Evolutionary conservation across 192 early-diverging fungal species (phyloP).

Genomic region (Podila epicladia): DNA sequence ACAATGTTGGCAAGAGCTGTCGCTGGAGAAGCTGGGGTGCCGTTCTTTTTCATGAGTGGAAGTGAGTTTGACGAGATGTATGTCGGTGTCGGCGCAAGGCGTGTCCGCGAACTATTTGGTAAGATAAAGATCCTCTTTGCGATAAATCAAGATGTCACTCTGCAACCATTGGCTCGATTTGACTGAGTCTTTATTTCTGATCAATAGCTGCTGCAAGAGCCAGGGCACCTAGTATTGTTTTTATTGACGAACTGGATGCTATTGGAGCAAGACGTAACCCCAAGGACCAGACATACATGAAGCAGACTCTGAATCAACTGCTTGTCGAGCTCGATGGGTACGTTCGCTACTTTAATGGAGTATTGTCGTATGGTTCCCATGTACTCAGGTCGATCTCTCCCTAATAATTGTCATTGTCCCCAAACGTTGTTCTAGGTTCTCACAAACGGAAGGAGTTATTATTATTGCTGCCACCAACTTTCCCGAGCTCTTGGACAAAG

Average conservation of each 20-base stretch:
- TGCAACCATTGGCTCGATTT: background rate
- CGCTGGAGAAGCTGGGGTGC: constrained; percentile 97
- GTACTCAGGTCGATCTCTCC: background rate
- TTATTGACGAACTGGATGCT: constrained; percentile 99
- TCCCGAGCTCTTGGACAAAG: constrained; percentile 96
- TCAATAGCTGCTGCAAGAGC: constrained; percentile 73
- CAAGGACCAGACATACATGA: constrained; percentile 96
- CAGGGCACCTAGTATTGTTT: constrained; percentile 89
- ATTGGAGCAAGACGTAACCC: constrained; percentile 94
- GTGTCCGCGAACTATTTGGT: constrained; percentile 88
- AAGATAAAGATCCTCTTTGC: constrained; percentile 9
- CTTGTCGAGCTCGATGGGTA: constrained; percentile 98
- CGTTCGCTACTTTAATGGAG: constrained; percentile 9
- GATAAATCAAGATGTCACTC: background rate
- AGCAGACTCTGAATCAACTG: constrained; percentile 98
- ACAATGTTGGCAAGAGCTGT: constrained; percentile 97
- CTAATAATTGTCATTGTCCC: background rate
- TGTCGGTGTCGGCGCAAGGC: constrained; percentile 93
- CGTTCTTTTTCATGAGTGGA: constrained; percentile 99
- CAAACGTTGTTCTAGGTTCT: constrained; percentile 62
- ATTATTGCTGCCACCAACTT: constrained; percentile 99
- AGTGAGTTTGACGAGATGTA: constrained; percentile 99
- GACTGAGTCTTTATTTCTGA: background rate
- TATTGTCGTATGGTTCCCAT: background rate
- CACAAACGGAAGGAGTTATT: constrained; percentile 95